These are phyloP conservation scores for Gossypium ekmanianum DNA, from an alignment of 345 rosid genomes.

Conservation along the genomic window DNA sequence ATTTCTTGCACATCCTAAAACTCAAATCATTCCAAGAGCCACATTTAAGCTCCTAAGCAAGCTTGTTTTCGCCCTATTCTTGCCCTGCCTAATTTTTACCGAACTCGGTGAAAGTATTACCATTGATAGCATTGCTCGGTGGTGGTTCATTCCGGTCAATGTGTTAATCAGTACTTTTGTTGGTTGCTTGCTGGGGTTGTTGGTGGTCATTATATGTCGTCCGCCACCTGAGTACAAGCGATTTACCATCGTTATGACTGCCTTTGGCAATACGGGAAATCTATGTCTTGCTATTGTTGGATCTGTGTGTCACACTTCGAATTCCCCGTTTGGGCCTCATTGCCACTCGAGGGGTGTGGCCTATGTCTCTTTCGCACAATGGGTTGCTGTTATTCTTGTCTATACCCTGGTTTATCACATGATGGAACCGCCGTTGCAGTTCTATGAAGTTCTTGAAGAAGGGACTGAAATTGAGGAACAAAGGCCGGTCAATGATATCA, in stretches of 20 bases:
- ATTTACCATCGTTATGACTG: constrained; percentile 83
- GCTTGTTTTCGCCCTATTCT: constrained; percentile 82
- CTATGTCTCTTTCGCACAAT: constrained; percentile 82
- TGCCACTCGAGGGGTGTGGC: constrained; percentile 80
- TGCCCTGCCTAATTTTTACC: constrained; percentile 88
- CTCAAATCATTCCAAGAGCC: constrained; percentile 58
- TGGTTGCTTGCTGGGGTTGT: constrained; percentile 61
- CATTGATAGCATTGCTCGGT: constrained; percentile 39
- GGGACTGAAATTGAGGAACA: constrained; percentile 9
- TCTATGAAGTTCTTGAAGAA: constrained; percentile 11
- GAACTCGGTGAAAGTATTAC: constrained; percentile 83
- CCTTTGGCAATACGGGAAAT: constrained; percentile 89
- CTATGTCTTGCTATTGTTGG: constrained; percentile 78
- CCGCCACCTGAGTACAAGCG: constrained; percentile 79
- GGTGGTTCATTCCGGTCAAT: constrained; percentile 97
- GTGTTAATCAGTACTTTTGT: constrained; percentile 62
- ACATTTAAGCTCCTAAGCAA: constrained; percentile 85
- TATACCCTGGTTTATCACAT: constrained; percentile 95
- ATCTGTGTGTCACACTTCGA: constrained; percentile 68
- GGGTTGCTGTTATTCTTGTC: constrained; percentile 96
- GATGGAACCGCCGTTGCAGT: constrained; percentile 87
- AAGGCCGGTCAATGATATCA: constrained; percentile 38
- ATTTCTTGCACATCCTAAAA: constrained; percentile 70
- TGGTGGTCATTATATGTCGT: constrained; percentile 69
- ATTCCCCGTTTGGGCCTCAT: constrained; percentile 58